Conservation (phyloP, 371 early-diverging fungal species). For the Lichtheimia hyalospora region DNA sequence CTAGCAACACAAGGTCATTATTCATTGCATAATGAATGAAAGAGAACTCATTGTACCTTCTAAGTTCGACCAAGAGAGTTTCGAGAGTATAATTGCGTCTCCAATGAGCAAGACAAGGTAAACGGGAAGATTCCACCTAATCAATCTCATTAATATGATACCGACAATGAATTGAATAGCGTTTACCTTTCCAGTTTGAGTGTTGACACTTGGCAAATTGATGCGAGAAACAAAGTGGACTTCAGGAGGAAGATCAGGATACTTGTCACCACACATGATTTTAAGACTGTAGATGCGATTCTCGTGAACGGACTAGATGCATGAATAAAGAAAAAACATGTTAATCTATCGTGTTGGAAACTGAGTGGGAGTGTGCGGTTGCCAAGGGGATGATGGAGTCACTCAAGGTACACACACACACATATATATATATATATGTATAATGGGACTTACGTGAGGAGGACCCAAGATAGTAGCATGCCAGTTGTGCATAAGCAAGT, state of each 20-base stretch:
- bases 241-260: conserved; percentile 83
- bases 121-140: conserved; percentile 68
- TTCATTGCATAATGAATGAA: not conserved
- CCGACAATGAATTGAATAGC: not conserved
- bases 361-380: not conserved
- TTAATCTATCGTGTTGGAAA: not conserved
- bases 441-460: not conserved
- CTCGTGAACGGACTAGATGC: conserved; percentile 82
- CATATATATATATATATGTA: no score
- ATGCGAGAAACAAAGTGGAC: conserved; percentile 83
- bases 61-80: conserved; percentile 83
- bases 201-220: conserved; percentile 86
- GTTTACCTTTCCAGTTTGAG: conserved; percentile 72
- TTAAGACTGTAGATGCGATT: conserved; percentile 91
- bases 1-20: conserved; percentile 34
- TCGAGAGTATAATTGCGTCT: conserved; percentile 76
- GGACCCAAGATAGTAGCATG: conserved; percentile 81
- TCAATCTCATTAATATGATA: not conserved
- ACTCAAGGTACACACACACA: not conserved
- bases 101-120: conserved; percentile 83
- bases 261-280: conserved; percentile 81
- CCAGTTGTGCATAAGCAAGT: conserved; percentile 85
- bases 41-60: conserved; percentile 52
- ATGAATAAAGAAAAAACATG: not conserved
- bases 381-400: not conserved